Base-by-base conservation (phyloP, 2,329 filamentous ascomycete species). In the Pyrenochaeta sp. region DNA sequence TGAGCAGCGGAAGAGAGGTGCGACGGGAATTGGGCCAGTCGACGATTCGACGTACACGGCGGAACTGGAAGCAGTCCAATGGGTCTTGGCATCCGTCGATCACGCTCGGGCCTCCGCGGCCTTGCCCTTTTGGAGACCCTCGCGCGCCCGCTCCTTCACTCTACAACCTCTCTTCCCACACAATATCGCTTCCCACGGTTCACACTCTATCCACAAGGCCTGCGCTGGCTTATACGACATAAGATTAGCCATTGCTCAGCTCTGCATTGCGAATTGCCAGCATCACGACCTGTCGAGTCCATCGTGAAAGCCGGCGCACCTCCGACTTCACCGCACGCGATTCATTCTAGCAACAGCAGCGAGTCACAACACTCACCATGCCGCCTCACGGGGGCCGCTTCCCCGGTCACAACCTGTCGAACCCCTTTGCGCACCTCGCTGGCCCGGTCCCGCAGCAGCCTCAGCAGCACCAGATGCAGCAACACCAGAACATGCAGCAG, bases 401-500 rank as follows among this genome's bases (percentile, higher is more conserved):
- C 67, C 80, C 78, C 66, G 79, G 72, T 66, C 81, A 77, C 67
- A 80, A 77, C 63, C 72, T 83, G 53, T 81, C 77, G 30, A 82
- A 80, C 53, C 81, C 82, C 18, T 86, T 85, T 67, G 72, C 77
- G 31, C 79, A 83, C 56, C 72, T 83, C 31, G 57, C 57, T 38
- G 80, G 81, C 55, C 75, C 69, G 51, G 52, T 58, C 13, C 54
- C 53, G 32, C 58, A 60, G 32, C 58, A 55, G 20, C 54, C 54
- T 34, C 43, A 39, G 19, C 43, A 35, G 10, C 43, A 46, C 7
- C 51, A 52, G 35, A 48, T 55, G 23, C 63, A 71, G 44, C 75
- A 78, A 73, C 60, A 76, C 51, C 81, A 82, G 41, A 80, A 77
- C 31, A 76, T 92, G 43, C 79, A 81, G 47, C 88, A 89, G 43